Conservation (phyloP, 371 early-diverging fungal genomes). For the Rhizopus microsporus region DNA sequence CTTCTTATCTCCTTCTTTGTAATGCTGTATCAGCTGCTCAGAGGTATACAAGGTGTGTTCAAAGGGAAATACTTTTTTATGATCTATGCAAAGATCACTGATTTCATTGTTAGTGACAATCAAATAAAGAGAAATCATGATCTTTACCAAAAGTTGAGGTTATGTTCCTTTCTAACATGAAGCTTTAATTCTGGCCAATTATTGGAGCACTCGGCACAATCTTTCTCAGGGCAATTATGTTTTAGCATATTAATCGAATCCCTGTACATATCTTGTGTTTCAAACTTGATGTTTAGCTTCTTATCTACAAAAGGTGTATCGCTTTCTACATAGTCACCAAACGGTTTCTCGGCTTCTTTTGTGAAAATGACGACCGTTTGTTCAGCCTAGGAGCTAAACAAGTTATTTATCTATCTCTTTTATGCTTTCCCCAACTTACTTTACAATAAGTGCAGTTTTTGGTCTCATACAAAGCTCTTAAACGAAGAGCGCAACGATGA, state of each 20-base stretch:
- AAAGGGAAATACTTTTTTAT: constrained; percentile 90
- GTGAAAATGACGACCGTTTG: constrained; percentile 76
- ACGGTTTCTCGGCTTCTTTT: constrained; percentile 59
- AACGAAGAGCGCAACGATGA: constrained; percentile 84
- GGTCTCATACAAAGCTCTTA: constrained; percentile 86
- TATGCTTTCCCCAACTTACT: constrained; percentile 40
- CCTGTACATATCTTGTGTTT: constrained; percentile 70
- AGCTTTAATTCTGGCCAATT: constrained; percentile 82
- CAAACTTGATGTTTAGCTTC: constrained; percentile 73
- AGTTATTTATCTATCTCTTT: background rate
- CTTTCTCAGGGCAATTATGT: constrained; percentile 84
- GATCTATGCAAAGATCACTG: constrained; percentile 83
- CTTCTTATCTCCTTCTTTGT: constrained; percentile 61
- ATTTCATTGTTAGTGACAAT: background rate
- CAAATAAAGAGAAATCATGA: background rate
- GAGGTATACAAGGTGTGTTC: constrained; percentile 84
- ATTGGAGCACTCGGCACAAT: constrained; percentile 69
- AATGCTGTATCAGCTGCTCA: constrained; percentile 70
- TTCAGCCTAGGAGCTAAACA: constrained; percentile 50
- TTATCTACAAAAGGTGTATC: constrained; percentile 63
- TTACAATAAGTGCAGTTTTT: constrained; percentile 91
- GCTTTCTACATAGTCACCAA: constrained; percentile 44
- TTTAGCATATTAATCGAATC: constrained; percentile 72
- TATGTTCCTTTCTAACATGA: constrained; percentile 80
- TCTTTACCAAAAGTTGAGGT: constrained; percentile 72